These are phyloP conservation scores for Daldinia decipiens DNA, from an alignment of 495 filamentous ascomycete genomes.

Conservation along the genomic window DNA sequence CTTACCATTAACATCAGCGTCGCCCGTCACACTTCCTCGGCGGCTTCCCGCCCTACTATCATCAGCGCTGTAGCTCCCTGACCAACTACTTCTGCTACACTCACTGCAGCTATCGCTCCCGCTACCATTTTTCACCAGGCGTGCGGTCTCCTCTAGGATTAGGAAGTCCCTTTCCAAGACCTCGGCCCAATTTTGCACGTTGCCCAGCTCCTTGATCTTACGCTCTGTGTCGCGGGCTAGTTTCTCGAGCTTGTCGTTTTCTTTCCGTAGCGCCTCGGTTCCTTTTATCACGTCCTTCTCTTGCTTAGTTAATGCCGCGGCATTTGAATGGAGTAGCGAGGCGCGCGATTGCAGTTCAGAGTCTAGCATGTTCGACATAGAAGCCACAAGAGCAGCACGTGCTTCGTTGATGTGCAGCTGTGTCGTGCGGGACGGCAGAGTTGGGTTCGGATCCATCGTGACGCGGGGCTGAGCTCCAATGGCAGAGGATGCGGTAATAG, in stretches of 20 bases:
- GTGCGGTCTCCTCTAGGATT: conserved; percentile 86
- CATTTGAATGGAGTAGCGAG: conserved; percentile 77
- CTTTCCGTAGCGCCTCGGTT: conserved; percentile 72
- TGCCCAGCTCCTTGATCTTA: conserved; percentile 90
- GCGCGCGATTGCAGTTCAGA: conserved; percentile 77
- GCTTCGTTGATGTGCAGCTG: conserved; percentile 69
- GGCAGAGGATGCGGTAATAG: conserved; percentile 20
- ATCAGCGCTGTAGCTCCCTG: conserved; percentile 50
- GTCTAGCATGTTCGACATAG: conserved; percentile 79
- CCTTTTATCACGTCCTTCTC: conserved; percentile 72
- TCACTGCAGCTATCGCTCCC: conserved; percentile 45
- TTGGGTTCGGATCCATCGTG: conserved; percentile 39
- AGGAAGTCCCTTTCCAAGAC: conserved; percentile 90
- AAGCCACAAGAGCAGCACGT: conserved; percentile 78
- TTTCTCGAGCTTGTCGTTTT: conserved; percentile 75
- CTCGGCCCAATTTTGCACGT: conserved; percentile 99
- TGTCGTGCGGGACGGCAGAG: conserved; percentile 50
- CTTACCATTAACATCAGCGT: conserved; percentile 20
- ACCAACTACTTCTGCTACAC: conserved; percentile 48
- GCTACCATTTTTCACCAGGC: conserved; percentile 65
- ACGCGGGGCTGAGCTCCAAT: conserved; percentile 28
- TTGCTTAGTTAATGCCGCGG: conserved; percentile 73
- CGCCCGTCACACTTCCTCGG: conserved; percentile 47
- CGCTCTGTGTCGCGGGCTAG: conserved; percentile 73
- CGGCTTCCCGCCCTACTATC: conserved; percentile 46